Evolutionary conservation across 306 rosid species (phyloP), one percentile per base, ranked within the genome.

Genomic region (Glycyrrhiza uralensis): DNA sequence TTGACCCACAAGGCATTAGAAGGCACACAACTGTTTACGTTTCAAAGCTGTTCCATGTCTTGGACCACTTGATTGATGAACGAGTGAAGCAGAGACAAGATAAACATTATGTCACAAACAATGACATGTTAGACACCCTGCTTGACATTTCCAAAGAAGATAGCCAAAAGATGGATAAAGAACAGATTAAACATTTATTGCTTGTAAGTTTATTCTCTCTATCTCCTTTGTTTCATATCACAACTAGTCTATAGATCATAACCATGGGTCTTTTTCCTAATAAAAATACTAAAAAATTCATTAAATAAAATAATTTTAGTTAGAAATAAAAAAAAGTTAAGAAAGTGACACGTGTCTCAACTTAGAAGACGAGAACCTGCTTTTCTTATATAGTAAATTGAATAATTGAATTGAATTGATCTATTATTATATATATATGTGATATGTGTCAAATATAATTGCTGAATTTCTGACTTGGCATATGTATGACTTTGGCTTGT

Each of bases 101-200:
- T 1, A 9, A 63, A 1, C 3, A 23, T 4, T 70, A 35, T 45
- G 57, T 15, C 23, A 62, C 55, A 4, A 71, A 68, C 3, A 15
- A 56, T 2, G 88, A 82, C 35, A 78, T 82, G 62, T 51, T 87
- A 20, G 85, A 87, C 44, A 50, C 63, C 5, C 78, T 87, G 54
- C 75, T 87, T 7, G 66, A 69, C 3, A 72, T 81, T 14, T 12
- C 56, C 3, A 65, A 81, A 8, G 57, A 39, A 17, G 75, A 77
- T 42, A 82, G 36, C 9, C 67, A 62, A 0, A 78, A 67, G 20
- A 70, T 84, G 72, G 72, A 76, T 52, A 55, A 5, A 33, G 1
- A 12, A 2, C 74, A 52, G 6, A 71, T 84, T 2, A 12, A 41
- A 3, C 87, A 80, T 66, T 42, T 81, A 2, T 11, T 78, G 20